Evolutionary conservation across 805 yeast genomes (phyloP).

Genomic region (Lachancea fermentati): DNA sequence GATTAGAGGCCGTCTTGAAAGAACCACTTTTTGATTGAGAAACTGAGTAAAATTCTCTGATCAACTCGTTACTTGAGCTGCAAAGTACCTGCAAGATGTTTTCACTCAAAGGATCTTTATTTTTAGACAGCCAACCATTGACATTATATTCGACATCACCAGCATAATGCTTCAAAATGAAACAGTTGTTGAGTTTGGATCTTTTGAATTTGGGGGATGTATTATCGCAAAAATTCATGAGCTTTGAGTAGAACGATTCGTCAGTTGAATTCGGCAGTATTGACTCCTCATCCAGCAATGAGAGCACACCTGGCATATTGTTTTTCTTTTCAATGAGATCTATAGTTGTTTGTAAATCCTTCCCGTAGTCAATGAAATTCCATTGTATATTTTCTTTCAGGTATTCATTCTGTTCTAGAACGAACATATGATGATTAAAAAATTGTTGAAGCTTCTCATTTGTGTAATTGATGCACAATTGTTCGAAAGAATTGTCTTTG

Average conservation of each 20-base stretch:
- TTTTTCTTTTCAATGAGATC: slow-evolving; percentile 73
- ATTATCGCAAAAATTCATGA: slow-evolving; percentile 58
- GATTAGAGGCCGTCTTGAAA: slow-evolving; percentile 76
- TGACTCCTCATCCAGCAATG: slow-evolving; percentile 90
- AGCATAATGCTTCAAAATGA: slow-evolving; percentile 87
- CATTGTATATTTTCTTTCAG: slow-evolving; percentile 90
- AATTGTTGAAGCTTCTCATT: slow-evolving; percentile 97
- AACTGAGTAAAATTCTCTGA: slow-evolving; percentile 46
- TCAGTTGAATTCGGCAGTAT: slow-evolving; percentile 90
- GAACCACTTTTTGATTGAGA: slow-evolving; percentile 31
- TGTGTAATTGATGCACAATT: slow-evolving; percentile 94
- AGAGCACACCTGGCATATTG: slow-evolving; percentile 65
- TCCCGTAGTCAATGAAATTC: slow-evolving; percentile 94
- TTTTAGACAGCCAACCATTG: slow-evolving; percentile 90
- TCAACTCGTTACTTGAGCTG: slow-evolving; percentile 49
- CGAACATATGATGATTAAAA: slow-evolving; percentile 96
- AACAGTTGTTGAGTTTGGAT: slow-evolving; percentile 70
- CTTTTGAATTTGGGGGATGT: slow-evolving; percentile 57
- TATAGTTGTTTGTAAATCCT: slow-evolving; percentile 89
- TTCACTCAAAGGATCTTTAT: slow-evolving; percentile 87
- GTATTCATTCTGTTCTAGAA: slow-evolving; percentile 94
- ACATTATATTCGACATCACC: slow-evolving; percentile 92
- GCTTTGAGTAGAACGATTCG: slow-evolving; percentile 71
- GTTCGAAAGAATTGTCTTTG: slow-evolving; percentile 90
- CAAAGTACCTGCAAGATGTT: slow-evolving; percentile 58